These are phyloP conservation scores for Saprolegnia parasitica DNA, from an alignment of 352 stramenopile genomes.

Conservation along the genomic window DNA sequence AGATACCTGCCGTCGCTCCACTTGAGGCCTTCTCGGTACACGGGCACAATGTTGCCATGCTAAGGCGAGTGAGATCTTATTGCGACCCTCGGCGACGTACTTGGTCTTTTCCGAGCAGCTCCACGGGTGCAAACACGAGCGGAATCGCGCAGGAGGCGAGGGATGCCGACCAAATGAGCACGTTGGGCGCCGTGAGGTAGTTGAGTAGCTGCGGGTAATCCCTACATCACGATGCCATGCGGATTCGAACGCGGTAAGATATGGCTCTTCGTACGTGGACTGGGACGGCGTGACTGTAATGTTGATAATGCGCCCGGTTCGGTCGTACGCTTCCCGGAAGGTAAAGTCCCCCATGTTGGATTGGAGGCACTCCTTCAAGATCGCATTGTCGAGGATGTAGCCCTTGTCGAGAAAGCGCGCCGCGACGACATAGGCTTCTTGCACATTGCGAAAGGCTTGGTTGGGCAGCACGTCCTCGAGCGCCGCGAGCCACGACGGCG, in stretches of 20 bases:
- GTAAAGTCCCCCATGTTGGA: constrained; percentile 96
- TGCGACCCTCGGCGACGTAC: constrained; percentile 1
- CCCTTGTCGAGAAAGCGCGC: constrained; percentile 63
- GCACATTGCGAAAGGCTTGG: constrained; percentile 38
- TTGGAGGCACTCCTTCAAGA: constrained; percentile 64
- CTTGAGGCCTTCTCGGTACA: constrained; percentile 75
- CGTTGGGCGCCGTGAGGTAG: constrained; percentile 97
- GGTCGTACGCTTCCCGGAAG: constrained; percentile 97
- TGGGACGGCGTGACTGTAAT: constrained; percentile 95
- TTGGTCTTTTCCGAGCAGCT: constrained; percentile 93
- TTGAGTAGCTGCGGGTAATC: constrained; percentile 97
- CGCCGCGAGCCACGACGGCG: constrained; percentile 45
- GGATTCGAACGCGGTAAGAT: constrained; percentile 36
- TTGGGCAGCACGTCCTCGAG: constrained; percentile 47
- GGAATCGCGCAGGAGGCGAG: constrained; percentile 94
- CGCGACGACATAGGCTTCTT: constrained; percentile 52
- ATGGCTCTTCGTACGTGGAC: constrained; percentile 33
- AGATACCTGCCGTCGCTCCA: constrained; percentile 89
- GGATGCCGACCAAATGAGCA: constrained; percentile 97
- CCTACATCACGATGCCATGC: constrained; percentile 31
- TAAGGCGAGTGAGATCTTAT: neutral
- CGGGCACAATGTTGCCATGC: constrained; percentile 72
- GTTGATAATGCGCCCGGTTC: constrained; percentile 98
- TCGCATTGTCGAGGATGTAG: constrained; percentile 65
- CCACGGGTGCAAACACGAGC: constrained; percentile 91